A percentile compares a stretch with the other conserved stretches of the same genome.
phyloP scores from a whole-genome alignment of 257 asterid genomes.

The Jacaranda mimosifolia region DNA sequence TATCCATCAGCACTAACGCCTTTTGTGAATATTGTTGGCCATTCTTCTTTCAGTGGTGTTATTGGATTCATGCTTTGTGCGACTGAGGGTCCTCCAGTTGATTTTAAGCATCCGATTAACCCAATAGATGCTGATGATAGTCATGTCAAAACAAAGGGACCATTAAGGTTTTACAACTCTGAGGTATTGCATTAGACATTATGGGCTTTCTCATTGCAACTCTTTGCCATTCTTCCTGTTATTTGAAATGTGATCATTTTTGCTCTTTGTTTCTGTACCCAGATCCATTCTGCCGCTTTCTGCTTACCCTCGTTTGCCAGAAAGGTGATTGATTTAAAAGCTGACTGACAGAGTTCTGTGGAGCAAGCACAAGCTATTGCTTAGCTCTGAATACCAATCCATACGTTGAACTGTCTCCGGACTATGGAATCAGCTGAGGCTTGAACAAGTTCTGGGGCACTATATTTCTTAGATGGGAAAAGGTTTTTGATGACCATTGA shows the following conservation, averaged over 20 bases:
- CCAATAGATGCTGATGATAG: slow-evolving; percentile 56
- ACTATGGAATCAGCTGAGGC: too few relatives aligned
- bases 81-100: slow-evolving; percentile 75
- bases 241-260: neutral
- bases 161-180: slow-evolving; percentile 69
- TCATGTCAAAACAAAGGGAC: slow-evolving; percentile 38
- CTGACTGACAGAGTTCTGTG: slow-evolving; percentile 32
- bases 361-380: slow-evolving; percentile 7
- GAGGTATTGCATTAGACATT: slow-evolving; percentile 50
- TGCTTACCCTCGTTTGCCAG: slow-evolving; percentile 85
- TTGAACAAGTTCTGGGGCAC: neutral
- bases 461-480: neutral
- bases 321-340: slow-evolving; percentile 68
- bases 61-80: slow-evolving; percentile 86
- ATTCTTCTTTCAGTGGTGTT: slow-evolving; percentile 59
- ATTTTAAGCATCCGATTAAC: slow-evolving; percentile 70
- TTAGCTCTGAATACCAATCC: neutral
- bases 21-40: neutral
- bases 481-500: neutral
- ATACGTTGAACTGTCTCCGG: neutral
- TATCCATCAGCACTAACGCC: neutral
- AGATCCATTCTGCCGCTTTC: slow-evolving; percentile 87
- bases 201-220: neutral
- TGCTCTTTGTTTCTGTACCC: slow-evolving; percentile 22
- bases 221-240: neutral